phyloP scores from a whole-genome alignment of 257 asterid species.

The Solanum stenotomum region DNA sequence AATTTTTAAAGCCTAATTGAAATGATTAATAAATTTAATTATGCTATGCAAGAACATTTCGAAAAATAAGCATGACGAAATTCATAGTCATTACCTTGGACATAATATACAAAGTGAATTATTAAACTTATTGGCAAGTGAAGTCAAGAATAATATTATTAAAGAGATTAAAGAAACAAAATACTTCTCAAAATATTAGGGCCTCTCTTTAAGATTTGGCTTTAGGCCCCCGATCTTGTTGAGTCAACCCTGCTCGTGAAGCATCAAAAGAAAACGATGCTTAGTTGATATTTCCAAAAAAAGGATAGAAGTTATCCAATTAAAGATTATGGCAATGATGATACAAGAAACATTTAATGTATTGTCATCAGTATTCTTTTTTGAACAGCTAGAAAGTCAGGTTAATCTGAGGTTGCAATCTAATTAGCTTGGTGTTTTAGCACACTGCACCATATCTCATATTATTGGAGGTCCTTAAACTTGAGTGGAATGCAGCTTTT shows the following conservation, averaged over 20 bases:
- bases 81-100: too few species aligned
- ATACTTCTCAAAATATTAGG: too few species aligned
- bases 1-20: too few species aligned
- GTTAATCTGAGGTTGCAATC: not conserved
- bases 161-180: too few species aligned
- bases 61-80: too few species aligned
- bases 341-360: not conserved
- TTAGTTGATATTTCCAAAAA: not conserved
- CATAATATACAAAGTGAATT: too few species aligned
- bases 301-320: not conserved
- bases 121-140: too few species aligned
- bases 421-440: not conserved
- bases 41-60: too few species aligned
- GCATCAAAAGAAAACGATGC: conserved; percentile 3
- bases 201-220: too few species aligned
- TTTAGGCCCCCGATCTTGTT: too few species aligned
- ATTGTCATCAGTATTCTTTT: not conserved
- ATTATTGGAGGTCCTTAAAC: not conserved
- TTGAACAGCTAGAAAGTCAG: not conserved
- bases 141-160: too few species aligned
- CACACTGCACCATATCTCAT: not conserved
- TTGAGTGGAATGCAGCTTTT: not conserved
- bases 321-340: not conserved
- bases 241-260: conserved; percentile 19
- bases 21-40: too few species aligned